Evolutionary conservation across 169 alveolate genomes (phyloP).

Genomic region (Babesia divergens): DNA sequence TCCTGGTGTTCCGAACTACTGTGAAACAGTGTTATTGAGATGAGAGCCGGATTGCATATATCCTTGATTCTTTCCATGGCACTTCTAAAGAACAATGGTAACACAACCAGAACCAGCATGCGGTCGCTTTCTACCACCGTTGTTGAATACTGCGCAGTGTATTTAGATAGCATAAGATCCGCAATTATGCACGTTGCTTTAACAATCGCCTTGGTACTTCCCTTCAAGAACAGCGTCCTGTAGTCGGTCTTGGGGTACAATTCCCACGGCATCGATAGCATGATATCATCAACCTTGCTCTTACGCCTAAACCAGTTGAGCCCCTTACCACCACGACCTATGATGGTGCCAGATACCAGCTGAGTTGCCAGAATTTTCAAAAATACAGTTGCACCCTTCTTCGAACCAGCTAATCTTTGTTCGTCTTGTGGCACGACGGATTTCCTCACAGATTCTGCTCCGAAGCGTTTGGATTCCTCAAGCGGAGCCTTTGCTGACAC

Average conservation of each 20-base stretch:
- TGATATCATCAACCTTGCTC: slow-evolving; percentile 56
- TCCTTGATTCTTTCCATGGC: slow-evolving; percentile 42
- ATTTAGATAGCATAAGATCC: slow-evolving; percentile 58
- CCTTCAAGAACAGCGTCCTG: slow-evolving; percentile 50
- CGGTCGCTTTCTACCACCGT: neutral
- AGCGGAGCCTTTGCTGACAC: neutral
- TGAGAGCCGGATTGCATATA: slow-evolving; percentile 1
- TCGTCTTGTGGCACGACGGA: slow-evolving; percentile 11
- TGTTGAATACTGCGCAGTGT: slow-evolving; percentile 14
- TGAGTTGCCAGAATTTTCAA: slow-evolving; percentile 61
- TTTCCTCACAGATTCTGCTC: slow-evolving; percentile 12
- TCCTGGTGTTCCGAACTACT: slow-evolving; percentile 40
- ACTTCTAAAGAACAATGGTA: slow-evolving; percentile 31
- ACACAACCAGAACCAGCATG: slow-evolving; percentile 61
- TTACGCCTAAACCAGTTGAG: slow-evolving; percentile 65
- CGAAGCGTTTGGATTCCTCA: neutral
- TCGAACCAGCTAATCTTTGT: neutral
- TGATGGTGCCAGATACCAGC: slow-evolving; percentile 62
- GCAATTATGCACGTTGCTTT: slow-evolving; percentile 60
- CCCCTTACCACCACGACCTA: slow-evolving; percentile 66
- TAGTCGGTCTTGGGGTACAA: slow-evolving; percentile 60
- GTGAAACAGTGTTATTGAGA: slow-evolving; percentile 53
- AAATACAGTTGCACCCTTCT: slow-evolving; percentile 22
- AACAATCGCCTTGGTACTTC: slow-evolving; percentile 43
- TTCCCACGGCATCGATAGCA: slow-evolving; percentile 68